Base-by-base conservation (phyloP, 2,329 filamentous ascomycete species). In the Cladosporium sp. region DNA sequence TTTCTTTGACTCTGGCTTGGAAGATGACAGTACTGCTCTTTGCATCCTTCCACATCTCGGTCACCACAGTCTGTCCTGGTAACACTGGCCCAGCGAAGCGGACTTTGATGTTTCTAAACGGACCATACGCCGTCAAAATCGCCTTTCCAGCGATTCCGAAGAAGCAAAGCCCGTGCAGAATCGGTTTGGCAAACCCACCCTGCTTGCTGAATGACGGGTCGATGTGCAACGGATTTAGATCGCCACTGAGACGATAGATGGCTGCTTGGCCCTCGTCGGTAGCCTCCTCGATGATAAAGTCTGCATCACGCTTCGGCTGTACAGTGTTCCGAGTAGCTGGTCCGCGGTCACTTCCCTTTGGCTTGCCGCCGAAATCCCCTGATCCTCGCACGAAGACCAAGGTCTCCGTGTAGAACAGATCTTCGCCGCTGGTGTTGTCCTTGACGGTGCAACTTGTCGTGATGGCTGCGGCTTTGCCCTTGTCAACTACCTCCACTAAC, bases 221-320 rank as follows among this genome's bases (percentile, higher is more conserved):
- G 69, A 99, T 90, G 82, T 99, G 95, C 1, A 99, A 88, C 14
- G 95, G 95, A 84, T 99, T 98, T 77, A 94, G 90, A 80, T 99
- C 95, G 59, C 95, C 95, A 73, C 91, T 95, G 62, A 99, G 84
- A 47, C 95, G 89, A 85, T 99, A 99, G 65, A 99, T 80, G 8
- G 92, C 93, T 8, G 95, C 95, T 82, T 98, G 94, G 75, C 97
- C 93, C 74, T 93, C 90, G 0, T 87, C 90, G 4, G 95, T 98
- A 80, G 88, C 87, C 80, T 92, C 90, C 83, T 97, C 93, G n/a
- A 93, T 87, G 0, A 96, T 88, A 18, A 87, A 86, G 74, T 98
- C 95, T 7, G 95, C 90, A 21, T 85, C 82, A 62, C 94, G 88
- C 75, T 87, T 82, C 0, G 95, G 95, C 28, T 91, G 87, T 78